These are phyloP conservation scores for Rhynchosporium agropyri DNA, from an alignment of 2,329 filamentous ascomycete genomes.

Conservation along the genomic window DNA sequence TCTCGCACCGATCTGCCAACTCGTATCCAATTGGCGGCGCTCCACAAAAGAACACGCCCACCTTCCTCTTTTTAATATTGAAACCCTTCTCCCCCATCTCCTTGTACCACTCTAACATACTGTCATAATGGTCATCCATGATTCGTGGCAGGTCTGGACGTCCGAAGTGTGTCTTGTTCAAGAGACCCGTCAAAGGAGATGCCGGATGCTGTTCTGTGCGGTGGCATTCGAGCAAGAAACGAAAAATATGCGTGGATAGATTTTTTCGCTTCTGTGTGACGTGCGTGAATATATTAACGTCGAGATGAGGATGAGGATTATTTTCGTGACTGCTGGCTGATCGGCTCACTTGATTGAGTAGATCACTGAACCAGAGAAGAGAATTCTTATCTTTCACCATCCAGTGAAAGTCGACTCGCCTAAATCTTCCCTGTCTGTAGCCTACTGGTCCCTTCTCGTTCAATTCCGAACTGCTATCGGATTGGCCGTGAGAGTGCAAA, in stretches of 20 bases:
- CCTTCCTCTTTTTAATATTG: slow-evolving; percentile 38
- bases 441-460: slow-evolving; percentile 8
- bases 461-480: not conserved
- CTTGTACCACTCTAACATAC: slow-evolving; percentile 47
- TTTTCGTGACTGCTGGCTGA: slow-evolving; percentile 46
- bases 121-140: slow-evolving; percentile 56
- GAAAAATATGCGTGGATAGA: slow-evolving; percentile 57
- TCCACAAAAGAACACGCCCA: slow-evolving; percentile 61
- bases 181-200: slow-evolving; percentile 56
- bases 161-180: slow-evolving; percentile 57
- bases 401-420: slow-evolving; percentile 62
- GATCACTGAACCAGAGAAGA: slow-evolving; percentile 59
- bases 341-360: slow-evolving; percentile 53
- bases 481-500: slow-evolving; percentile 22
- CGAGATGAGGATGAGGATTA: slow-evolving; percentile 46
- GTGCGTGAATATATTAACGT: slow-evolving; percentile 59
- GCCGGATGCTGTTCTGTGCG: slow-evolving; percentile 54
- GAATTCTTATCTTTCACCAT: slow-evolving; percentile 60
- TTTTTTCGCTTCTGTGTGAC: slow-evolving; percentile 57
- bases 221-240: slow-evolving; percentile 59
- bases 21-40: slow-evolving; percentile 58
- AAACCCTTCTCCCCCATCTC: slow-evolving; percentile 17
- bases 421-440: slow-evolving; percentile 40
- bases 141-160: slow-evolving; percentile 56
- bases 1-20: slow-evolving; percentile 55